Evolutionary conservation across 148 eudicot species (phyloP).

Genomic region (Agrostemma githago): DNA sequence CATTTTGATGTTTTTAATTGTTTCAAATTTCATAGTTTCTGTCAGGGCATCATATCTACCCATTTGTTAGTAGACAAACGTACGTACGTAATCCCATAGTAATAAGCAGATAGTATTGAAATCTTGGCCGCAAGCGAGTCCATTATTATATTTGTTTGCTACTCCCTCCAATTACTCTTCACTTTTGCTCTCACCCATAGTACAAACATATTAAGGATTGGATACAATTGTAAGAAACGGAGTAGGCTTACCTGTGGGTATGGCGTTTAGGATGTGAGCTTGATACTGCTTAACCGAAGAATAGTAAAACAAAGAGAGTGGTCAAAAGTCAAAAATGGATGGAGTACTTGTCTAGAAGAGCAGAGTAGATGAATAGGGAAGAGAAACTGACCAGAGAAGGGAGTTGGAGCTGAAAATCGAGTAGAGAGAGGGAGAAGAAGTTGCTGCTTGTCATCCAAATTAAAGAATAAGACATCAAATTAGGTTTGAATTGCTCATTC

Average conservation of each 20-base stretch:
- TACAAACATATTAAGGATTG: neutral
- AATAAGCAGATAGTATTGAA: too few relatives aligned
- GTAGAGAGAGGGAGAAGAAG: neutral
- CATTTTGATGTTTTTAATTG: too few relatives aligned
- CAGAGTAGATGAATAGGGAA: too few relatives aligned
- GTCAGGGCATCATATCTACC: too few relatives aligned
- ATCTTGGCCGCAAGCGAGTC: too few relatives aligned
- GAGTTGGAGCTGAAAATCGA: conserved; percentile 34
- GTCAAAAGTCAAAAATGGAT: neutral
- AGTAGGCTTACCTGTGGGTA: conserved; percentile 27
- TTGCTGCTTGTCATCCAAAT: conserved; percentile 31
- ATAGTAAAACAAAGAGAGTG: neutral
- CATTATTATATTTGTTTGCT: too few relatives aligned
- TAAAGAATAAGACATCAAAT: conserved; percentile 61
- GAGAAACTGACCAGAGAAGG: conserved; percentile 42
- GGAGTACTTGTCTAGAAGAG: neutral
- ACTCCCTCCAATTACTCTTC: neutral
- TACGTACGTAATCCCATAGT: too few relatives aligned
- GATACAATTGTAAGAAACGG: neutral
- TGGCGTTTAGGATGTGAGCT: conserved; percentile 26
- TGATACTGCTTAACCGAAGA: conserved; percentile 39
- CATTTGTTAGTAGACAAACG: too few relatives aligned
- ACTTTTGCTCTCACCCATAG: neutral
- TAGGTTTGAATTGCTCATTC: too few relatives aligned
- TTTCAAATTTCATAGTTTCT: too few relatives aligned